Evolutionary conservation across 78 protist genomes (phyloP).

Genomic region (Anaeramoeba ignava): DNA sequence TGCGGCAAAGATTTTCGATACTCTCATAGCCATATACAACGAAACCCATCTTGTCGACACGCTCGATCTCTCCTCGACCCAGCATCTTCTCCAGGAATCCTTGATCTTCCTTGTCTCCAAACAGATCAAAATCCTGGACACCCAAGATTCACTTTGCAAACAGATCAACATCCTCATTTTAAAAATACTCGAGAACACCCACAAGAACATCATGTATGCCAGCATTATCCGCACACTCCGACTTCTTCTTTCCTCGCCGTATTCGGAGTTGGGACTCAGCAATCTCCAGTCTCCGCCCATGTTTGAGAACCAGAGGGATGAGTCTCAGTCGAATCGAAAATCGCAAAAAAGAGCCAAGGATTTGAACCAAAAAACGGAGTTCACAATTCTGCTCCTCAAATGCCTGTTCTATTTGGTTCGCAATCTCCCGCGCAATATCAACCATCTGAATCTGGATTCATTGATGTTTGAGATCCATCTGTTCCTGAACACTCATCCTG

Average conservation of each 20-base stretch:
- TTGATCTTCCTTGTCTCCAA: not conserved
- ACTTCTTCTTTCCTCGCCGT: not conserved
- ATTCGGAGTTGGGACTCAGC: not conserved
- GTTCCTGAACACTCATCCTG: not conserved
- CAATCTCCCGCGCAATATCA: not conserved
- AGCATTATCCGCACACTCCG: not conserved
- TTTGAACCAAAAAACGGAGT: no score
- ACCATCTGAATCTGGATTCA: not conserved
- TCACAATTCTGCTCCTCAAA: not conserved
- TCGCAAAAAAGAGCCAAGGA: no score
- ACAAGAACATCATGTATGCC: not conserved
- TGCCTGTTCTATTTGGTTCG: not conserved
- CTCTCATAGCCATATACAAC: not conserved
- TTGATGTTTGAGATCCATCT: not conserved
- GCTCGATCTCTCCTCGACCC: not conserved
- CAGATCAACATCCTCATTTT: not conserved
- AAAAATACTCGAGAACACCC: not conserved
- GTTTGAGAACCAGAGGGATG: not conserved
- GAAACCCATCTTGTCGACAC: not conserved
- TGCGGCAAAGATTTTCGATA: not conserved
- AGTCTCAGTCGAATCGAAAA: no score
- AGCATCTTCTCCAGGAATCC: not conserved
- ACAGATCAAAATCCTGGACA: not conserved
- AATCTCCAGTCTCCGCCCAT: not conserved
- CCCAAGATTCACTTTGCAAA: not conserved